Evolutionary conservation across 2,329 filamentous ascomycete species (phyloP).

Genomic region (Arthrobotrys sinensis): DNA sequence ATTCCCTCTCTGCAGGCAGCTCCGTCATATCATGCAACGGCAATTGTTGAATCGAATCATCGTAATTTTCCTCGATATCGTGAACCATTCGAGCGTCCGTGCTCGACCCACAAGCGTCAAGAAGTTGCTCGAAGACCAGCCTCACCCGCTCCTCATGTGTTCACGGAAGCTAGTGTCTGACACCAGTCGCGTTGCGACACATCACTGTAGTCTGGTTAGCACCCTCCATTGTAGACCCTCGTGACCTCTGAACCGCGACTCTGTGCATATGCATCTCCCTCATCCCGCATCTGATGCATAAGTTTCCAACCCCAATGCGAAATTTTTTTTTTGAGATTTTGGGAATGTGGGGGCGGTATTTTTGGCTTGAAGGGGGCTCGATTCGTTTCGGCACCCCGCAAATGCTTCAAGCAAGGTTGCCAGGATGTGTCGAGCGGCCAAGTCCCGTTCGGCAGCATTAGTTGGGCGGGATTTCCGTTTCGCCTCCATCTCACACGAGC

Average conservation of each 20-base stretch:
- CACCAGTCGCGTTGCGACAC: constrained; percentile 58
- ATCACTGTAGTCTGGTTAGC: constrained; percentile 27
- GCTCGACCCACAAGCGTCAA: neutral
- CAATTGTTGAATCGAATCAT: neutral
- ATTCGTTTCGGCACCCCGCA: constrained; percentile 49
- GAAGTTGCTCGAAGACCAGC: constrained; percentile 8
- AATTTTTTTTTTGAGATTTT: constrained; percentile 3
- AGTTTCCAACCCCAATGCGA: neutral
- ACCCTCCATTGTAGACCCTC: constrained; percentile 17
- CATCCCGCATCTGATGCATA: constrained; percentile 30
- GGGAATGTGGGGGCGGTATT: constrained; percentile 52
- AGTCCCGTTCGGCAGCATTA: constrained; percentile 44
- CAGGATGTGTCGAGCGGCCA: constrained; percentile 41
- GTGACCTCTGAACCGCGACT: constrained; percentile 34
- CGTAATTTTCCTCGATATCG: neutral
- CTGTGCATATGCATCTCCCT: constrained; percentile 27
- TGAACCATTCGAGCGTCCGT: constrained; percentile 11
- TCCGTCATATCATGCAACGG: neutral
- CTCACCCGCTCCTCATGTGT: neutral
- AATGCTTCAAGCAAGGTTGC: constrained; percentile 33
- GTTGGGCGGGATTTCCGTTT: constrained; percentile 37
- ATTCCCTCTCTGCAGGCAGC: constrained; percentile 39
- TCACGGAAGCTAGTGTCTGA: constrained; percentile 16
- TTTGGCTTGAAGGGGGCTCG: constrained; percentile 24
- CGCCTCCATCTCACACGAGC: constrained; percentile 42